Conservation (phyloP, 2,329 filamentous ascomycete species). For the Penicillium sp. region DNA sequence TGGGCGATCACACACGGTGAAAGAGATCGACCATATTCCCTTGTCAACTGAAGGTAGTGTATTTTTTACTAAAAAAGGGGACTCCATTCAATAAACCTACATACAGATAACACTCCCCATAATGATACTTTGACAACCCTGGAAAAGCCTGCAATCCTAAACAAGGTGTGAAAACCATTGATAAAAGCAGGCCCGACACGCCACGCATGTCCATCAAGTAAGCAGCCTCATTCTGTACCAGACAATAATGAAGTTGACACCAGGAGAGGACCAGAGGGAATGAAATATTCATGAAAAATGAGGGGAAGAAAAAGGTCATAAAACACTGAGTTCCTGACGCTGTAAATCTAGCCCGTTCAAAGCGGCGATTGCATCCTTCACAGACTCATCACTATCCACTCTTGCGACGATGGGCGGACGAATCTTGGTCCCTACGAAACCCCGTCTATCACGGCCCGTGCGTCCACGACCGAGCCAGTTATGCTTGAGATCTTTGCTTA, state of each 20-base stretch:
- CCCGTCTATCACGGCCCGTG: conserved; percentile 85
- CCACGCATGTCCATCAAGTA: not conserved
- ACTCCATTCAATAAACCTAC: not conserved
- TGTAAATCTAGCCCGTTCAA: conserved; percentile 25
- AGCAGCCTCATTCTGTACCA: conserved; percentile 23
- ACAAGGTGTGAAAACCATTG: not conserved
- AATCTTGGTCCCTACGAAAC: conserved; percentile 76
- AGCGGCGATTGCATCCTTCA: conserved; percentile 16
- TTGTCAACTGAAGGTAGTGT: not conserved
- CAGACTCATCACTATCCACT: conserved; percentile 33
- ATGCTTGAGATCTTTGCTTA: conserved; percentile 87
- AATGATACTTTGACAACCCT: not conserved
- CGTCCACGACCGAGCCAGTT: conserved; percentile 94
- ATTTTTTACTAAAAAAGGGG: not conserved
- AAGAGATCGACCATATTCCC: not conserved
- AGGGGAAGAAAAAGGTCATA: conserved; percentile 22
- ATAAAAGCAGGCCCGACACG: not conserved
- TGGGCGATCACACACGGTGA: not conserved
- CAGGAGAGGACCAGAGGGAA: conserved; percentile 10
- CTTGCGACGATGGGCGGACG: conserved; percentile 38
- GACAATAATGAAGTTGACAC: conserved; percentile 18
- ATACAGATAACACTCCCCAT: not conserved
- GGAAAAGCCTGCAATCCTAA: not conserved
- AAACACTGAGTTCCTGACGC: conserved; percentile 37
- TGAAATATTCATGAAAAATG: conserved; percentile 15